Conservation (phyloP, 345 rosid species). For the Litchi chinensis region DNA sequence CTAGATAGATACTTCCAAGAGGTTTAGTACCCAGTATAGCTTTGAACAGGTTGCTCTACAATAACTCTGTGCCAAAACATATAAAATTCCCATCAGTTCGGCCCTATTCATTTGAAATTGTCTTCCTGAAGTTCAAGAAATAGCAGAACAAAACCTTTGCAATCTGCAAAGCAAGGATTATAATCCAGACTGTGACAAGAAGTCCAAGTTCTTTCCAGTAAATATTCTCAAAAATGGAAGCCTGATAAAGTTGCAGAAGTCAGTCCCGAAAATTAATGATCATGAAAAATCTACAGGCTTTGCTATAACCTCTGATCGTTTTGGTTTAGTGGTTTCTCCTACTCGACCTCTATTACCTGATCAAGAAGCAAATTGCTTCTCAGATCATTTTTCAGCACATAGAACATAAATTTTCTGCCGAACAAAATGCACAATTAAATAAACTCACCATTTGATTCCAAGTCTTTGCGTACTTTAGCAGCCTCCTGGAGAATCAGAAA, state of each 20-base stretch:
- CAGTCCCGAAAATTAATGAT: neutral
- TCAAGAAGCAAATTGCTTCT: neutral
- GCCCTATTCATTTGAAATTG: too few species aligned
- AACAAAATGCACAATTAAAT: neutral
- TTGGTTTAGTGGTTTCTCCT: conserved; percentile 24
- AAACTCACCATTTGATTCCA: conserved; percentile 30
- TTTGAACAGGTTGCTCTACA: too few species aligned
- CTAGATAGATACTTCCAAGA: too few species aligned
- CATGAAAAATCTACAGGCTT: neutral
- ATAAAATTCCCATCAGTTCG: too few species aligned
- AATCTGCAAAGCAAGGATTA: conserved; percentile 47
- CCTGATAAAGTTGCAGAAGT: conserved; percentile 30
- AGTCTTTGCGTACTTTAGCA: conserved; percentile 13
- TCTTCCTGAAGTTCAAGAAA: too few species aligned
- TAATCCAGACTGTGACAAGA: conserved; percentile 43
- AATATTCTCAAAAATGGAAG: conserved; percentile 41
- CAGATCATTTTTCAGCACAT: too few species aligned
- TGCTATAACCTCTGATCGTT: conserved; percentile 26
- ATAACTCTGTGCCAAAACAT: too few species aligned
- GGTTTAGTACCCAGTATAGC: too few species aligned
- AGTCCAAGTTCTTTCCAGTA: conserved; percentile 51
- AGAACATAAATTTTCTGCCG: neutral
- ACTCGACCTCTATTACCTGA: conserved; percentile 25
- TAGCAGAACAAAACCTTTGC: conserved; percentile 42
- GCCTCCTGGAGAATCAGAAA: conserved; percentile 33